Base-by-base conservation (phyloP, 2,329 filamentous ascomycete species). In the Diaporthe ilicicola region DNA sequence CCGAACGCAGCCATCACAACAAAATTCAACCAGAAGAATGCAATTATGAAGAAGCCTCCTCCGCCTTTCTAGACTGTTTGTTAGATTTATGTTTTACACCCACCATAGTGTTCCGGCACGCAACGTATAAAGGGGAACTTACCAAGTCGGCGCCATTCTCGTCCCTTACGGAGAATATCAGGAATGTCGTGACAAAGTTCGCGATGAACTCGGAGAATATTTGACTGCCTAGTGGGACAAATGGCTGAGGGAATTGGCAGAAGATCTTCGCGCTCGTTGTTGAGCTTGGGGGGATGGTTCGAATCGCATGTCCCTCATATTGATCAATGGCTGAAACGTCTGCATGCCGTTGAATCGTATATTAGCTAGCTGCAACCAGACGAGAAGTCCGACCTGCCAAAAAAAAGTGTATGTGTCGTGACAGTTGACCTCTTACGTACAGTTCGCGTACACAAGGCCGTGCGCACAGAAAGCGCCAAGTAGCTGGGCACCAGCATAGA, bases 81-180 rank as follows among this genome's bases (percentile, higher is more conserved):
- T 65, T 42, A 65, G 61, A 29, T 51, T 24, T 3, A 7, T 2
- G 24, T 13, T 34, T 13, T 13, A 64, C 1, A 34, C 32, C 32
- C 4, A 4, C 12, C 24, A 9, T 29, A 19, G n/a, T 19, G 22
- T 29, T 24, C 27, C 13, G 56, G 29, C 17, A 29, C n/a, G 24
- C 56, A 24, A 7, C 13, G 10, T 59, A 27, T 17, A 15, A 32
- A 24, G 37, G 13, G 2, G 22, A 4, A 51, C 61, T 39, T 27
- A 65, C 61, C 39, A 67, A 29, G 53, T 67, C 65, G 8, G 65
- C 65, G 27, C 65, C 65, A 17, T 67, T 67, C 65, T 67, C 65
- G 3, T 67, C 65, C 12, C 65, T 24, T 0, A 67, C 65, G 7
- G 48, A 39, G 13, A 67, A 32, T 1, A 67, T 67, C 1, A 67